Evolutionary conservation across 495 filamentous ascomycete genomes (phyloP).

Genomic region (Lepraria neglecta): DNA sequence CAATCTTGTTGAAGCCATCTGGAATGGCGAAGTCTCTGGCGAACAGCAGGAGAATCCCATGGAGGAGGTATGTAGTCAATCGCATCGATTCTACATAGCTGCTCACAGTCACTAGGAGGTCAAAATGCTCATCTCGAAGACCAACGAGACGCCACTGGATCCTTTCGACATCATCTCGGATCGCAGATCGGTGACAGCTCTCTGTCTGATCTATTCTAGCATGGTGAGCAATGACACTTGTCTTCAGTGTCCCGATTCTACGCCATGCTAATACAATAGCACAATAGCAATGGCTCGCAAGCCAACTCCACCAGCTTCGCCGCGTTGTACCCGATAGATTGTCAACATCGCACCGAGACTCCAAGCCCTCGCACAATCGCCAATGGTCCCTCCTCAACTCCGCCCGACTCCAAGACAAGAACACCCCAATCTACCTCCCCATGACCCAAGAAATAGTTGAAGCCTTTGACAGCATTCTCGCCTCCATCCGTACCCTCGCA

Average conservation of each 20-base stretch:
- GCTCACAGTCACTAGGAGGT: conserved; percentile 49
- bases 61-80: conserved; percentile 35
- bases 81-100: neutral
- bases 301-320: conserved; percentile 67
- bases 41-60: conserved; percentile 34
- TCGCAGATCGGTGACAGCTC: conserved; percentile 69
- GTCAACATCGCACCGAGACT: conserved; percentile 35
- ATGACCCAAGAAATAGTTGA: conserved; percentile 81
- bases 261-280: conserved; percentile 15
- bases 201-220: conserved; percentile 88
- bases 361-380: conserved; percentile 44
- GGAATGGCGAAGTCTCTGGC: conserved; percentile 36
- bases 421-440: conserved; percentile 70
- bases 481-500: conserved; percentile 71
- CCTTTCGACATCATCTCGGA: conserved; percentile 82
- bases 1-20: conserved; percentile 57
- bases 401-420: conserved; percentile 51
- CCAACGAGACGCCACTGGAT: conserved; percentile 57
- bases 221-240: conserved; percentile 49
- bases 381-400: conserved; percentile 73
- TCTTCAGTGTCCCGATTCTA: neutral
- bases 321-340: conserved; percentile 51
- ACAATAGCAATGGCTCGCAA: conserved; percentile 76
- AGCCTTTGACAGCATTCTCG: conserved; percentile 80
- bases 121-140: conserved; percentile 55